Evolutionary conservation across 768 basidiomycete species (phyloP).

Genomic region (Mycena albidolilacea): DNA sequence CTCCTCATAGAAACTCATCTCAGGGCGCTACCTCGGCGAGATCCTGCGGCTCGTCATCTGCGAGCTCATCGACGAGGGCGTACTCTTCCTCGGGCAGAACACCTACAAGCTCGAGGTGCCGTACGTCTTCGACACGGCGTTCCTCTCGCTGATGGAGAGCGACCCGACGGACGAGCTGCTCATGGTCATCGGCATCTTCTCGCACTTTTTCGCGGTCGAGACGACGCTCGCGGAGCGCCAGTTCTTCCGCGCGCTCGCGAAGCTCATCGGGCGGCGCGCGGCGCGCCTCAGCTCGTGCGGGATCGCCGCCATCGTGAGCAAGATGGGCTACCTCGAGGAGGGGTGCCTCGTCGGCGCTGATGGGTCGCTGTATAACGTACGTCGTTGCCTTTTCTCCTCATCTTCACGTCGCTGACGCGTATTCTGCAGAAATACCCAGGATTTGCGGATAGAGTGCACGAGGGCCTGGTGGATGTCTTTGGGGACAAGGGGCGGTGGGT

Average conservation of each 20-base stretch:
- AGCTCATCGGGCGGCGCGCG: slow-evolving; percentile 89
- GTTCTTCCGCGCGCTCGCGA: slow-evolving; percentile 96
- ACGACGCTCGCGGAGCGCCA: slow-evolving; percentile 97
- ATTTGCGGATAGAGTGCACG: slow-evolving; percentile 93
- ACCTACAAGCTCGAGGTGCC: slow-evolving; percentile 98
- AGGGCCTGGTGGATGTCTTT: slow-evolving; percentile 94
- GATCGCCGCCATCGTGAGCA: slow-evolving; percentile 96
- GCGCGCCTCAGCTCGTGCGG: slow-evolving; percentile 95
- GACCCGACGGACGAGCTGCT: slow-evolving; percentile 97
- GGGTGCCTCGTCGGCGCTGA: slow-evolving; percentile 93
- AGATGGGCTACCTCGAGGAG: slow-evolving; percentile 94
- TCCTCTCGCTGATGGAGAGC: slow-evolving; percentile 96
- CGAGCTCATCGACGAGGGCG: slow-evolving; percentile 97
- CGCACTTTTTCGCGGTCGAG: slow-evolving; percentile 96
- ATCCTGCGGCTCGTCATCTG: slow-evolving; percentile 95
- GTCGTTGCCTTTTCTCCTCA: slow-evolving; percentile 44
- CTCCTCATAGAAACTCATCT: slow-evolving; percentile 86
- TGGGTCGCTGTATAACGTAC: slow-evolving; percentile 94
- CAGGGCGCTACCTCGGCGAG: slow-evolving; percentile 96
- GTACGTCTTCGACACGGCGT: slow-evolving; percentile 95
- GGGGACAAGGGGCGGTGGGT: slow-evolving; percentile 94
- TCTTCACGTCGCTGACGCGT: neutral
- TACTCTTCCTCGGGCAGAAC: slow-evolving; percentile 97
- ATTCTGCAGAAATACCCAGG: slow-evolving; percentile 94
- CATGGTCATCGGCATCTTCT: slow-evolving; percentile 97